These are phyloP conservation scores for Bolboschoenus planiculmis DNA, from an alignment of 176 grass and related monocot species.

Conservation along the genomic window DNA sequence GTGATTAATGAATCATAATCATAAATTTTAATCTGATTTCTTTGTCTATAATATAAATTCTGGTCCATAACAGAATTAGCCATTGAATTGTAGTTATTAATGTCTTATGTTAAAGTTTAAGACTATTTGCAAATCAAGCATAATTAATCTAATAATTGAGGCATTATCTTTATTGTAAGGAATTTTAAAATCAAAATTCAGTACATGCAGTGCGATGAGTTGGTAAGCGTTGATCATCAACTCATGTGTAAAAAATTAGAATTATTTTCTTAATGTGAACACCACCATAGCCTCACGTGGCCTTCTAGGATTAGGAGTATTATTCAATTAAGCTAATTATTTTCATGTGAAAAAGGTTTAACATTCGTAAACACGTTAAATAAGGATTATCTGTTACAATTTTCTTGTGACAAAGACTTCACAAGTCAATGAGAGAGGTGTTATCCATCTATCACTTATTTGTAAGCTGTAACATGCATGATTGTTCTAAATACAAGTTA, in stretches of 20 bases:
- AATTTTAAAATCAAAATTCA: background rate
- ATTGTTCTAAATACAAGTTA: background rate
- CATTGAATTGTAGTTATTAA: background rate
- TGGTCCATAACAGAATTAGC: no score
- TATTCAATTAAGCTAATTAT: background rate
- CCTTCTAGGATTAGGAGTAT: background rate
- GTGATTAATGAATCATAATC: no score
- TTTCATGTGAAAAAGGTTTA: background rate
- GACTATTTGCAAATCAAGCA: background rate
- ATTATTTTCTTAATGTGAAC: background rate
- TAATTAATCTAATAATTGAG: background rate
- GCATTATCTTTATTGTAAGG: background rate
- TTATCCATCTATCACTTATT: background rate
- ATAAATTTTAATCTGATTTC: no score
- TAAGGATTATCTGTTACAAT: background rate
- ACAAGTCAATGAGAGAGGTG: background rate
- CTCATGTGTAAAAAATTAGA: background rate
- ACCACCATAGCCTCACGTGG: background rate
- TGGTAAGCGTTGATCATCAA: no score
- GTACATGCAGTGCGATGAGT: background rate
- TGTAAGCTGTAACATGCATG: no score
- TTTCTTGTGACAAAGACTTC: background rate
- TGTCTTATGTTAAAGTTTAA: background rate
- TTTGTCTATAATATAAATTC: no score
- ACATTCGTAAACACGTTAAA: background rate